These are phyloP conservation scores for Russula emetica DNA, from an alignment of 768 basidiomycete species.

Conservation along the genomic window DNA sequence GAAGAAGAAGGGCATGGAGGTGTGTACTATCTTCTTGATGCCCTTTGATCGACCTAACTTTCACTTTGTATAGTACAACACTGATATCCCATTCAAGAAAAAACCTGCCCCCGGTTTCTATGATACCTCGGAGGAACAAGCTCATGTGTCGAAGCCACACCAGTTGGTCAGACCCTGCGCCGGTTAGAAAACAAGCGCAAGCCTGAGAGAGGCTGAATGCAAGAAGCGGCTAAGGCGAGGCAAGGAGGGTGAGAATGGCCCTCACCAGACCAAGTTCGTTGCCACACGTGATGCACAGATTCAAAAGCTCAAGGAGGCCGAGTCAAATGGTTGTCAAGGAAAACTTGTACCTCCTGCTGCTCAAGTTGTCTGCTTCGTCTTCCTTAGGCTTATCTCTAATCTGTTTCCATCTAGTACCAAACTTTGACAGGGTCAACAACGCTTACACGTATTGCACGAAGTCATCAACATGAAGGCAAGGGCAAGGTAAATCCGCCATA, in stretches of 20 bases:
- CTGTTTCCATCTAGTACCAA: too few species aligned
- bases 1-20: slow-evolving; percentile 98
- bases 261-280: slow-evolving; percentile 88
- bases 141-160: slow-evolving; percentile 79
- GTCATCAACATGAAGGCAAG: too few species aligned
- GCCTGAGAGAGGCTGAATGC: slow-evolving; percentile 89
- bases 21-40: slow-evolving; percentile 39
- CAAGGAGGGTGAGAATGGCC: slow-evolving; percentile 57
- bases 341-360: slow-evolving; percentile 81
- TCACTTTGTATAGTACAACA: slow-evolving; percentile 69
- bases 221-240: slow-evolving; percentile 83
- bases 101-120: slow-evolving; percentile 94
- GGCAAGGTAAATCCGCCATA: too few species aligned
- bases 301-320: slow-evolving; percentile 95
- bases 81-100: slow-evolving; percentile 98
- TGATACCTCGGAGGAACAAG: slow-evolving; percentile 91
- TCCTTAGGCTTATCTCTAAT: too few species aligned
- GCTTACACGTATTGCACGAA: too few species aligned
- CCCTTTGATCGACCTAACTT: slow-evolving; percentile 17
- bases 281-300: slow-evolving; percentile 98
- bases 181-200: slow-evolving; percentile 96
- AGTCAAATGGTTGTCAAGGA: slow-evolving; percentile 84
- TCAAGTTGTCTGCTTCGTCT: too few species aligned
- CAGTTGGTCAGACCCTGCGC: slow-evolving; percentile 84
- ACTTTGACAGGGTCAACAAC: too few species aligned